phyloP scores from a whole-genome alignment of 257 asterid species.

The Rhazya stricta region DNA sequence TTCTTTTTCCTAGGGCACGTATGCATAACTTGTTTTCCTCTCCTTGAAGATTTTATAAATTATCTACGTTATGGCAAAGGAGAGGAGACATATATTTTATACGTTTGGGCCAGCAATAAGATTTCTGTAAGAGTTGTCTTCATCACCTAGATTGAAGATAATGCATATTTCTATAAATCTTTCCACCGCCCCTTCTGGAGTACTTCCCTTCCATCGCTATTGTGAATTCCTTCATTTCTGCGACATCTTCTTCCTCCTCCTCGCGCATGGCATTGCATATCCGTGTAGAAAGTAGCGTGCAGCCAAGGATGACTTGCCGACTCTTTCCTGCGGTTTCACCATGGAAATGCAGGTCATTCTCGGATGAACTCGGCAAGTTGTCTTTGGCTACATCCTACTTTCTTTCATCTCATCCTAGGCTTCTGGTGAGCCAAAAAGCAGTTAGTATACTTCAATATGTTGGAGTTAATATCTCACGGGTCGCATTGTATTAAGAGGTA shows the following conservation, averaged over 20 bases:
- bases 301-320: constrained; percentile 35
- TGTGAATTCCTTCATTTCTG: not conserved
- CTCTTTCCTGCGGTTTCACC: not conserved
- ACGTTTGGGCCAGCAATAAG: not conserved
- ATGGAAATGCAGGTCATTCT: not conserved
- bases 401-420: constrained; percentile 2
- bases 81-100: not conserved
- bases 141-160: constrained; percentile 19
- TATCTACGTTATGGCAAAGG: no score
- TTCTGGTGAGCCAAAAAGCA: not conserved
- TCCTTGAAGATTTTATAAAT: no score
- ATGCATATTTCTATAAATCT: not conserved
- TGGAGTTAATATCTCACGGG: not conserved
- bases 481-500: not conserved
- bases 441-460: no score
- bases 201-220: not conserved
- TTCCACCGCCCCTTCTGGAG: not conserved
- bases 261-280: not conserved
- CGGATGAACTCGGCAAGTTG: constrained; percentile 22
- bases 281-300: constrained; percentile 14
- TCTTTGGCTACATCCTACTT: constrained; percentile 29
- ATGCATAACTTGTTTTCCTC: no score
- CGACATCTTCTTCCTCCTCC: not conserved
- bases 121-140: constrained; percentile 10
- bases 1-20: not conserved